Conservation (phyloP, 2,329 filamentous ascomycete genomes). For the Aaosphaeria pasadenensis region DNA sequence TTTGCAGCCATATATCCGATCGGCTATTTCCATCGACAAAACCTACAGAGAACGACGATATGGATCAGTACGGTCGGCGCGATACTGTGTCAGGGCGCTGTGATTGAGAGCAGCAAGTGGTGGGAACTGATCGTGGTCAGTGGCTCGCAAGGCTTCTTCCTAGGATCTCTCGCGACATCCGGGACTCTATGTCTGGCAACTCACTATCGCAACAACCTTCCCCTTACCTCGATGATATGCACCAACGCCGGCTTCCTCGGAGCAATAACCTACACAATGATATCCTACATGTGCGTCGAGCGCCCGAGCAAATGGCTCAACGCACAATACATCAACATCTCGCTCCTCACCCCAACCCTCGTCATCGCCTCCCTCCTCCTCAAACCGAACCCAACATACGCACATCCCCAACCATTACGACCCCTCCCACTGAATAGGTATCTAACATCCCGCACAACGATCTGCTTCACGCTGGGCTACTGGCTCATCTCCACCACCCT, state of each 20-base stretch:
- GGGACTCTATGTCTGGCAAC: constrained; percentile 12
- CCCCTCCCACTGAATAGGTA: too few species aligned
- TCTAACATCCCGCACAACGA: too few species aligned
- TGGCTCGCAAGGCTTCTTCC: constrained; percentile 10
- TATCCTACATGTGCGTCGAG: background rate
- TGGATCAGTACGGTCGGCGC: background rate
- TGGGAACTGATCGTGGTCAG: background rate
- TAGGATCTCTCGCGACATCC: constrained; percentile 13
- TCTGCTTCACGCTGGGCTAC: constrained; percentile 5
- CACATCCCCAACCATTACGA: background rate
- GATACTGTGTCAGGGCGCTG: background rate
- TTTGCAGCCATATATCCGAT: background rate
- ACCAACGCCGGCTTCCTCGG: constrained; percentile 14
- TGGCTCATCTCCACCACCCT: constrained; percentile 5
- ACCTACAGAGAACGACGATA: background rate
- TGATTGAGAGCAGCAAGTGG: background rate
- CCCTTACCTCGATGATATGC: constrained; percentile 34
- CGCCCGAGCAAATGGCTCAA: background rate
- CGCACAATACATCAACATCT: background rate
- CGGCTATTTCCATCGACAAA: background rate
- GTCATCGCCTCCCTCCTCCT: background rate
- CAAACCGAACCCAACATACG: background rate
- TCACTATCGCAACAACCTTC: constrained; percentile 21
- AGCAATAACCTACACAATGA: constrained; percentile 8
- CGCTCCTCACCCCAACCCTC: background rate